Evolutionary conservation across 768 basidiomycete genomes (phyloP).

Genomic region (Xerocomellus intermedius): DNA sequence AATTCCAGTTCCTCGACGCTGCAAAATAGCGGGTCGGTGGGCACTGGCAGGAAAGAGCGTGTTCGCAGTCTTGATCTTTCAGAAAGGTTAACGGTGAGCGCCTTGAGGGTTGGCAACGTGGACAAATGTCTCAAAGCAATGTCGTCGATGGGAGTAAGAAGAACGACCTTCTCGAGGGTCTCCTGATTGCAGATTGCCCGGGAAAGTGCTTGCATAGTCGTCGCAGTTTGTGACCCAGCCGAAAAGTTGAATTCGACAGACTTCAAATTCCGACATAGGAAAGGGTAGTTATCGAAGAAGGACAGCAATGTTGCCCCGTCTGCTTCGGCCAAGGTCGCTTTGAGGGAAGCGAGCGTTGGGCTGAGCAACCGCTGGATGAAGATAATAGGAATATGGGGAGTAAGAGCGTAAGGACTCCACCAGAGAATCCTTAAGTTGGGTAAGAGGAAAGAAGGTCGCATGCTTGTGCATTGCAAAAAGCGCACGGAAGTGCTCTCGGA

Average conservation of each 20-base stretch:
- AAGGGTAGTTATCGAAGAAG: conserved; percentile 11
- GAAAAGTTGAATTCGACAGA: conserved; percentile 2
- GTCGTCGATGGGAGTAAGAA: background rate
- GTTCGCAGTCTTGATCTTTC: background rate
- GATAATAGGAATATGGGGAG: background rate
- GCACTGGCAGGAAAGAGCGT: background rate
- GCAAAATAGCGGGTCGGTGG: background rate
- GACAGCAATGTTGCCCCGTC: conserved; percentile 5
- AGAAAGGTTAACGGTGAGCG: background rate
- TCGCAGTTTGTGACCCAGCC: background rate
- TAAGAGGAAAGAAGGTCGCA: conserved; percentile 1
- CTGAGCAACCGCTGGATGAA: conserved; percentile 12
- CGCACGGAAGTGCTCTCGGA: background rate
- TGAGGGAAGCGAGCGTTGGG: conserved; percentile 8
- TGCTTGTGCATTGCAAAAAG: conserved; percentile 8
- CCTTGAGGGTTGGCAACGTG: conserved; percentile 7
- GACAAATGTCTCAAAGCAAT: conserved; percentile 4
- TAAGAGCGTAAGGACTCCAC: background rate
- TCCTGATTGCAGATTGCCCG: conserved; percentile 1
- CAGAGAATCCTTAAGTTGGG: conserved; percentile 9
- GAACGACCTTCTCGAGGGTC: background rate
- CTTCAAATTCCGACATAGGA: background rate
- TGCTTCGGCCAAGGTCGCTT: background rate
- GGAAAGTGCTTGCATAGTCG: conserved; percentile 2
- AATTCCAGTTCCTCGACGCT: background rate